These are phyloP conservation scores for Hypoxylon crocopeplum DNA, from an alignment of 495 filamentous ascomycete species.

Conservation along the genomic window DNA sequence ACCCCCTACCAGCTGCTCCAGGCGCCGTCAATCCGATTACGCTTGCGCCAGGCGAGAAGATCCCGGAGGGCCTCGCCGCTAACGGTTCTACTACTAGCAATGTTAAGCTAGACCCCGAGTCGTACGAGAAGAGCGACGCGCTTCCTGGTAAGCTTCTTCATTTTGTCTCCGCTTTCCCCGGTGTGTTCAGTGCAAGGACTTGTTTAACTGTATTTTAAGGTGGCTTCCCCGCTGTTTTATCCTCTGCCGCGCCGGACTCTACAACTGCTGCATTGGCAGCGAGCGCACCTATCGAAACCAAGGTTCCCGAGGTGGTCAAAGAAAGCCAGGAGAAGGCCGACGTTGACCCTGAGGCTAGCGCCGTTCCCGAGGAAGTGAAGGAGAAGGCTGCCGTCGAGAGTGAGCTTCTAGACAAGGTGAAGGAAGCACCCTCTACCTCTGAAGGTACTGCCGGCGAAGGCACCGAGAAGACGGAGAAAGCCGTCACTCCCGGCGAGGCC, in stretches of 20 bases:
- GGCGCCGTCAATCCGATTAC: constrained; percentile 82
- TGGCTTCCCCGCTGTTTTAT: constrained; percentile 56
- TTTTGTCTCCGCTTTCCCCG: neutral
- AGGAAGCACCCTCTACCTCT: constrained; percentile 61
- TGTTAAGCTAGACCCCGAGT: constrained; percentile 80
- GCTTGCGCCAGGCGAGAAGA: constrained; percentile 78
- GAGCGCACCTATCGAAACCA: constrained; percentile 69
- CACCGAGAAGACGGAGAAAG: constrained; percentile 55
- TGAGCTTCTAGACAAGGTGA: constrained; percentile 66
- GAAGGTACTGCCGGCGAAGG: constrained; percentile 59
- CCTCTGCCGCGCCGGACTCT: constrained; percentile 69
- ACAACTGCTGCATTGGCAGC: constrained; percentile 79
- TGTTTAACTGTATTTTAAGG: constrained; percentile 29
- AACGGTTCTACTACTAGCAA: constrained; percentile 63
- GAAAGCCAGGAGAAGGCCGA: constrained; percentile 70
- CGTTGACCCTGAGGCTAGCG: constrained; percentile 65
- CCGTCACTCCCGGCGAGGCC: constrained; percentile 49
- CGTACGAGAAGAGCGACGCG: constrained; percentile 78
- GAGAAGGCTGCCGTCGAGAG: constrained; percentile 68
- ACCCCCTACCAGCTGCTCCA: constrained; percentile 78
- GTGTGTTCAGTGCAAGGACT: neutral
- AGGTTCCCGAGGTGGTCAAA: constrained; percentile 70
- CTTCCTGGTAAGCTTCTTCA: constrained; percentile 49
- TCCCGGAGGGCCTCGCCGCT: constrained; percentile 65
- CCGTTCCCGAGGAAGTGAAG: constrained; percentile 59